phyloP scores from a whole-genome alignment of 352 stramenopile species.

The Globisporangium nunn region DNA sequence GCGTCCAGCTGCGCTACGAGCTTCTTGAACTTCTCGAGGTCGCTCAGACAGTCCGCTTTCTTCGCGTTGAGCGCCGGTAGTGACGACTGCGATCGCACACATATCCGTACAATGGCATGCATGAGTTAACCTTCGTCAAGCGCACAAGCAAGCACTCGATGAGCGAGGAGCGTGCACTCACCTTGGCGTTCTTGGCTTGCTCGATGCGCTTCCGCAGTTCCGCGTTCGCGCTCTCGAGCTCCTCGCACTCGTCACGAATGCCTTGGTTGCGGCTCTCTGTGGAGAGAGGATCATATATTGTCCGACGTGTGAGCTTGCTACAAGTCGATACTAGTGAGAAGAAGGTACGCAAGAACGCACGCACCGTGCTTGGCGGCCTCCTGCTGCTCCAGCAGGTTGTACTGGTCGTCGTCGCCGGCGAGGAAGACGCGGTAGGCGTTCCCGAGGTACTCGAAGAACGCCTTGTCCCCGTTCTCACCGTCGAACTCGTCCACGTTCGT shows the following conservation, averaged over 20 bases:
- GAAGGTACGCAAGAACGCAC: not conserved
- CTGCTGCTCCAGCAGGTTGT: constrained; percentile 81
- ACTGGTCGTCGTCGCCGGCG: constrained; percentile 89
- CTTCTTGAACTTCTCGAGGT: constrained; percentile 91
- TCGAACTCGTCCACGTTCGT: constrained; percentile 56
- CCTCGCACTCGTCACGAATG: constrained; percentile 39
- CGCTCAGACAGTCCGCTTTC: constrained; percentile 77
- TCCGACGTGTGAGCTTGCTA: not conserved
- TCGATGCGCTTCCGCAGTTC: constrained; percentile 61
- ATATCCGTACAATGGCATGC: too few species aligned
- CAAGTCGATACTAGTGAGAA: not conserved
- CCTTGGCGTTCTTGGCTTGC: constrained; percentile 63
- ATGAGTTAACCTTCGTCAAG: too few species aligned
- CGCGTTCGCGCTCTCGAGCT: constrained; percentile 45
- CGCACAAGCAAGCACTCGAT: too few species aligned
- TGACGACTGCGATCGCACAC: constrained; percentile 20
- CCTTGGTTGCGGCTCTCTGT: constrained; percentile 46
- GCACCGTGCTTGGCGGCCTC: constrained; percentile 43
- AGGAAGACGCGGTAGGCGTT: constrained; percentile 93
- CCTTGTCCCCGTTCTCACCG: constrained; percentile 76
- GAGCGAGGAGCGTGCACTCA: constrained; percentile 9
- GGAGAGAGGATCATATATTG: not conserved
- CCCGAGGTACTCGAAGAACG: constrained; percentile 94
- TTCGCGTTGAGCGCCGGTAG: constrained; percentile 81
- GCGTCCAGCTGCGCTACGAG: constrained; percentile 81